These are phyloP conservation scores for Mucor mucedo DNA, from an alignment of 371 early-diverging fungal genomes.

Conservation along the genomic window DNA sequence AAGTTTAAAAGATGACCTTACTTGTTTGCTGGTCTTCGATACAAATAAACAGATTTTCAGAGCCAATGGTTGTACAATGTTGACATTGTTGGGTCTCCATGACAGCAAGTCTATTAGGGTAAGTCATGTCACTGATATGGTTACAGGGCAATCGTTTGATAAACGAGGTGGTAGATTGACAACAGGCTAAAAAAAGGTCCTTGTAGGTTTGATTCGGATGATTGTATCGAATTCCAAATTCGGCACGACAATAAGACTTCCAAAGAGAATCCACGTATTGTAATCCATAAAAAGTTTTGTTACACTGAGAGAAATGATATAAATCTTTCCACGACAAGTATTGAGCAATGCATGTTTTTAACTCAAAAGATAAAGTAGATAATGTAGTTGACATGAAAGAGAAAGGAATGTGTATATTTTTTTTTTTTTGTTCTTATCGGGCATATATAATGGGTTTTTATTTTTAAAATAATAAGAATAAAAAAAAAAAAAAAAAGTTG, in stretches of 20 bases:
- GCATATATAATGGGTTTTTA: not conserved
- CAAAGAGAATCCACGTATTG: conserved; percentile 25
- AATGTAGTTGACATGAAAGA: not conserved
- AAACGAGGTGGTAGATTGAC: not conserved
- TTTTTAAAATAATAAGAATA: conserved; percentile 1
- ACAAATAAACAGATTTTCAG: conserved; percentile 33
- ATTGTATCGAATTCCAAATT: conserved; percentile 33
- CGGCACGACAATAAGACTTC: conserved; percentile 27
- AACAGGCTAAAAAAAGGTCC: conserved; percentile 23
- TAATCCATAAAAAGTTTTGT: conserved; percentile 8
- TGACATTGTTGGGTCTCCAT: not conserved
- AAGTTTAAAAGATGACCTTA: not conserved
- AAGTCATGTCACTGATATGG: conserved; percentile 2
- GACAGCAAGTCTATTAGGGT: not conserved
- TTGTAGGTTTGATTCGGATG: conserved; percentile 33
- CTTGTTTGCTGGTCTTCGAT: conserved; percentile 21
- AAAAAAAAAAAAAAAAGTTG: not conserved
- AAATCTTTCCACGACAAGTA: conserved; percentile 11
- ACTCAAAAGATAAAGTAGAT: conserved; percentile 8
- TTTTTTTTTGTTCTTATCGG: not conserved
- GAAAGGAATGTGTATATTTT: not conserved
- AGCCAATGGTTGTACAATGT: not conserved
- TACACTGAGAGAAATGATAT: not conserved
- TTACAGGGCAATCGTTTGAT: conserved; percentile 27
- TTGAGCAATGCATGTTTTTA: conserved; percentile 7